These are phyloP conservation scores for Aphanomyces stellatus DNA, from an alignment of 352 stramenopile species.

Conservation along the genomic window DNA sequence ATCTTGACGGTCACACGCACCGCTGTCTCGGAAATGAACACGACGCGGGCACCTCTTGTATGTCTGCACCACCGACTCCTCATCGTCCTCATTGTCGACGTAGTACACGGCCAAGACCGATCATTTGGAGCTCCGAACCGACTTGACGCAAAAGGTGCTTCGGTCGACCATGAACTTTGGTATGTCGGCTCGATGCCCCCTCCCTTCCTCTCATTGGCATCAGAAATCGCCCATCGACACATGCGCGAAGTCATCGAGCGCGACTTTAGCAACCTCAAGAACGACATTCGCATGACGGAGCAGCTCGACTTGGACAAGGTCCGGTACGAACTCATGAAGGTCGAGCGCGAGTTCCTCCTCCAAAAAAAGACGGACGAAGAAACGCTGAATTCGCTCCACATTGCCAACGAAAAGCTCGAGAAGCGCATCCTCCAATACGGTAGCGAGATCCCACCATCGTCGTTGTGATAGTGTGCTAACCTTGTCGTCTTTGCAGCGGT, in stretches of 20 bases:
- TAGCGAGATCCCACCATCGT: background rate
- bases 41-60: slow-evolving; percentile 9
- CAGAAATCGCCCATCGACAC: slow-evolving; percentile 84
- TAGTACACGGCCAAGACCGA: slow-evolving; percentile 74
- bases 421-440: slow-evolving; percentile 84
- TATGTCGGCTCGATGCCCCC: slow-evolving; percentile 19
- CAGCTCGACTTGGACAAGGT: slow-evolving; percentile 88
- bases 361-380: slow-evolving; percentile 85
- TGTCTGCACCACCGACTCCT: background rate
- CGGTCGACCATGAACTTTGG: slow-evolving; percentile 86
- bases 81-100: slow-evolving; percentile 22
- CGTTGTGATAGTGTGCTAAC: background rate
- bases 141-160: slow-evolving; percentile 81
- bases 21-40: slow-evolving; percentile 61
- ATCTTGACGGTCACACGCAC: slow-evolving; percentile 79
- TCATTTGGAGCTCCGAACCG: slow-evolving; percentile 75
- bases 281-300: slow-evolving; percentile 85
- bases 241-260: slow-evolving; percentile 80
- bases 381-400: slow-evolving; percentile 73
- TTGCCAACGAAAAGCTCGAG: slow-evolving; percentile 86
- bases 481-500: slow-evolving; percentile 32
- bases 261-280: slow-evolving; percentile 86
- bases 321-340: slow-evolving; percentile 76
- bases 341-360: slow-evolving; percentile 85
- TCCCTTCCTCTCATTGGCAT: background rate